Conservation (phyloP, 108 stramenopile species). For the Hondaea fermentalgiana region DNA sequence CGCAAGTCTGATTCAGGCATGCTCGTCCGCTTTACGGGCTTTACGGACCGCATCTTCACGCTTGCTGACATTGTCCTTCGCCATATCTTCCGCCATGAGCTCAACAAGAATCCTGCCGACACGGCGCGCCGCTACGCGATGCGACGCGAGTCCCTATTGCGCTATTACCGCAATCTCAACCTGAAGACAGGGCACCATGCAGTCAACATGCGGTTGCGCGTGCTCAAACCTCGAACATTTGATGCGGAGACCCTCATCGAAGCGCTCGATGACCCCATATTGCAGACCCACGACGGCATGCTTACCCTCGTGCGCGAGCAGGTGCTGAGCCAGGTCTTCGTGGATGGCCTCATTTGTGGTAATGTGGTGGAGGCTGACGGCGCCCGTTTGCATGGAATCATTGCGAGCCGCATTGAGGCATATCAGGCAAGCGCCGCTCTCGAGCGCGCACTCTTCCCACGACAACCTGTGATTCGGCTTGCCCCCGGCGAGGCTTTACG, state of each 20-base stretch:
- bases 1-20: neutral
- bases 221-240: neutral
- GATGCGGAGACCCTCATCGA: neutral
- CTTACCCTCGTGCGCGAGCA: neutral
- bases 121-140: neutral
- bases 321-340: neutral
- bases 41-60: neutral
- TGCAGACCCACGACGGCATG: neutral
- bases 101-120: neutral
- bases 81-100: neutral
- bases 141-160: neutral
- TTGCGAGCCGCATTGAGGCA: neutral
- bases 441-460: neutral
- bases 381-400: neutral
- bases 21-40: neutral
- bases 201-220: neutral
- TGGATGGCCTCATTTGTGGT: neutral
- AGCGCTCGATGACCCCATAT: neutral
- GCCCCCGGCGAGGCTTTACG: neutral
- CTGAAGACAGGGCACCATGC: neutral
- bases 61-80: neutral
- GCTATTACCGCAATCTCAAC: neutral
- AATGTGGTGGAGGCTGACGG: neutral
- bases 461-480: neutral
- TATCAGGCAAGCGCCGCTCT: neutral